phyloP scores from a whole-genome alignment of 2,329 filamentous ascomycete genomes.

The Macrophomina pseudophaseolina region DNA sequence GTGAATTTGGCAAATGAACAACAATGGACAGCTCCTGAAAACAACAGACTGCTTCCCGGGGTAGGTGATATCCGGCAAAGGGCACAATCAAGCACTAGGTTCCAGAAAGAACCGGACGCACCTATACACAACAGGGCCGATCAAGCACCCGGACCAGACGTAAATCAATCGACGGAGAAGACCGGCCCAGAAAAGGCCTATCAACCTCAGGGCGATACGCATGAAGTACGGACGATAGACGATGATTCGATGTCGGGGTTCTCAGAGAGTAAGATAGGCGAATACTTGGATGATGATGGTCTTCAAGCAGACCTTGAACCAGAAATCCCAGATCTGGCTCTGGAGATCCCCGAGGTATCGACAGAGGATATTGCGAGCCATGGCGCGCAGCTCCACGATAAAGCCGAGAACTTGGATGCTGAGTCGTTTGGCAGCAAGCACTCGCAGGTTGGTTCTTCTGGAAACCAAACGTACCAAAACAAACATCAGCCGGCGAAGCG shows the following conservation, averaged over 20 bases:
- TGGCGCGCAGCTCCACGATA: no score
- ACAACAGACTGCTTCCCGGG: neutral
- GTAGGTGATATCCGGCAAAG: neutral
- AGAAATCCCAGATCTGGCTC: constrained; percentile 10
- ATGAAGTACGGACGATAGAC: neutral
- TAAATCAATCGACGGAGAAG: no score
- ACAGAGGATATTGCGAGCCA: no score
- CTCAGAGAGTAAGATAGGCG: neutral
- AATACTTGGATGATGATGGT: neutral
- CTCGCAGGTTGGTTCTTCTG: neutral
- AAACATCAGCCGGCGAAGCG: neutral
- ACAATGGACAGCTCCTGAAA: neutral
- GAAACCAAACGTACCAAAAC: neutral
- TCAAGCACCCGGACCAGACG: no score
- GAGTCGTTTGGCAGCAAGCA: neutral
- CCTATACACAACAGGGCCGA: no score
- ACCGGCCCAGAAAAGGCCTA: no score
- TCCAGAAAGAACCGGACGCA: neutral
- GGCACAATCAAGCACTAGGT: neutral
- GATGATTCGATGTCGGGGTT: neutral
- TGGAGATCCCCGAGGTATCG: neutral
- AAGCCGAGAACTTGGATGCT: neutral
- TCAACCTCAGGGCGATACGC: neutral
- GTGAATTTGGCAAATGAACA: neutral
- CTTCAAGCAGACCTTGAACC: neutral